These are phyloP conservation scores for Triglochin maritima DNA, from an alignment of 106 monocot species.

Conservation along the genomic window DNA sequence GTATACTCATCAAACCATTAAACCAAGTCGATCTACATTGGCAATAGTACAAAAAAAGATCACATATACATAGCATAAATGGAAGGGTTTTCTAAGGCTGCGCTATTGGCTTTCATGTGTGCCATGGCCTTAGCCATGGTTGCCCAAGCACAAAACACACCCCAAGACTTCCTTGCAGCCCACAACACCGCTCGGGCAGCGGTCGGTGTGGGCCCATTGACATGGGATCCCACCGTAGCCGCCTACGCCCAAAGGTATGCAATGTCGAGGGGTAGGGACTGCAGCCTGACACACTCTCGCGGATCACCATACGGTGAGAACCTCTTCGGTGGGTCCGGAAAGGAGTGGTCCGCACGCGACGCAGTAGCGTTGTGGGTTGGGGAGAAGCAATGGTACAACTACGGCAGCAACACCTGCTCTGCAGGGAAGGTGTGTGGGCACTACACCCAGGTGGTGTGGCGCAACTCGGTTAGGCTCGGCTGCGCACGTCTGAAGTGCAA, in stretches of 20 bases:
- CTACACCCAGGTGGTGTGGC: slow-evolving; percentile 12
- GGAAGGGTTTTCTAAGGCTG: background rate
- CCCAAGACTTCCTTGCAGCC: slow-evolving; percentile 3
- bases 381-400: slow-evolving; percentile 8
- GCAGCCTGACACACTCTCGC: background rate
- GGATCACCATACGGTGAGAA: slow-evolving; percentile 10
- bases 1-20: no score
- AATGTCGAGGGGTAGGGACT: background rate
- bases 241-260: slow-evolving; percentile 10
- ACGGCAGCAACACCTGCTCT: slow-evolving; percentile 2
- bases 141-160: slow-evolving; percentile 9
- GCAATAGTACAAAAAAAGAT: no score
- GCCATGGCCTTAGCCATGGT: background rate
- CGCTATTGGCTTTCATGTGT: slow-evolving; percentile 3
- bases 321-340: slow-evolving; percentile 3
- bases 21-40: no score
- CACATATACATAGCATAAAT: background rate
- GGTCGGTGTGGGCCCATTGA: slow-evolving; percentile 4
- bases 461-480: slow-evolving; percentile 5
- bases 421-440: slow-evolving; percentile 7
- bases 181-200: slow-evolving; percentile 9
- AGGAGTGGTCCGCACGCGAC: background rate
- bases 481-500: slow-evolving; percentile 8
- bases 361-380: background rate
- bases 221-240: slow-evolving; percentile 7